Evolutionary conservation across 495 filamentous ascomycete genomes (phyloP).

Genomic region (Chaetomidium leptoderma): DNA sequence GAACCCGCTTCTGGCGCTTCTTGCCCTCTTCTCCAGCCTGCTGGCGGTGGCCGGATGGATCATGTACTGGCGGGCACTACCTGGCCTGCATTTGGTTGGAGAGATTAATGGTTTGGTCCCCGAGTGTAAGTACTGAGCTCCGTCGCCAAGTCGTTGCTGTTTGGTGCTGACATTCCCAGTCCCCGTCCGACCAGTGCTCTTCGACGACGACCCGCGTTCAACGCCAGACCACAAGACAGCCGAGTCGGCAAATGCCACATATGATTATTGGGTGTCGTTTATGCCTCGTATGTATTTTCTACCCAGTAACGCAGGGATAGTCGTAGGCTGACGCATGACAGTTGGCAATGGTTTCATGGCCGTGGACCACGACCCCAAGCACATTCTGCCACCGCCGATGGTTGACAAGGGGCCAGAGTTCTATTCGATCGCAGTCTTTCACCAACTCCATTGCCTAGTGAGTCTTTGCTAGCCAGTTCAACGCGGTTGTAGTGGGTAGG

Average conservation of each 20-base stretch:
- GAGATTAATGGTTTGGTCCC: constrained; percentile 6
- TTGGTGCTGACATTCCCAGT: neutral
- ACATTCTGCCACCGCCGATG: constrained; percentile 12
- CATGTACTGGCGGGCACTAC: neutral
- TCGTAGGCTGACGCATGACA: neutral
- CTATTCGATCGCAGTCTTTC: constrained; percentile 16
- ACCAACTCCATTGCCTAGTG: constrained; percentile 15
- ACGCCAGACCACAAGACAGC: constrained; percentile 15
- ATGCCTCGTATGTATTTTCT: constrained; percentile 7
- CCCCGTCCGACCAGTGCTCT: neutral
- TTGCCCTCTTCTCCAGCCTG: neutral
- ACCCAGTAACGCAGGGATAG: too few relatives aligned
- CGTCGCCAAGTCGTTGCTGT: neutral
- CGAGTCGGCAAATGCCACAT: constrained; percentile 10
- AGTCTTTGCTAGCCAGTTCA: too few relatives aligned
- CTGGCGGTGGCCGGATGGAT: neutral
- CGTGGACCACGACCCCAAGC: neutral
- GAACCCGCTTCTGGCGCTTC: neutral
- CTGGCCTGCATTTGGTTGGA: neutral
- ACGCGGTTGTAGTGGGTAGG: too few relatives aligned
- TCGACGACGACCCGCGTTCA: neutral
- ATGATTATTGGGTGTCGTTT: constrained; percentile 2
- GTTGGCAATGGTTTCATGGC: constrained; percentile 5
- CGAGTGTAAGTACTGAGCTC: neutral
- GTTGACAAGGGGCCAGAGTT: neutral